Evolutionary conservation across 371 early-diverging fungal species (phyloP).

Genomic region (Mucor mucedo): DNA sequence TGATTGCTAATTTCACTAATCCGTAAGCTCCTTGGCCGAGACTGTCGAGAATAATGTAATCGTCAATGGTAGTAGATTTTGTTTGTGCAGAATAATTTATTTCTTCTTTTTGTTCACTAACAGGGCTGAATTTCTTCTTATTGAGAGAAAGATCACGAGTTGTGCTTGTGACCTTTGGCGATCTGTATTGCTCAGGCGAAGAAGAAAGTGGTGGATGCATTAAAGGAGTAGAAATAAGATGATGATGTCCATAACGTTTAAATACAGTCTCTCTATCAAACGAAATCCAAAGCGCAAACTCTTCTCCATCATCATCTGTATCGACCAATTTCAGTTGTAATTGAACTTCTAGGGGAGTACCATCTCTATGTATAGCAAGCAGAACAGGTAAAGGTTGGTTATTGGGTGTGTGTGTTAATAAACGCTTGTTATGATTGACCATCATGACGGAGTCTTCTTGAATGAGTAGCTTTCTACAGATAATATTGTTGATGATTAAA

Average conservation of each 20-base stretch:
- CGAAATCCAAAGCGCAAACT: slow-evolving; percentile 72
- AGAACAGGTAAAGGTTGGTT: slow-evolving; percentile 55
- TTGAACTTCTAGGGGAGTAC: slow-evolving; percentile 63
- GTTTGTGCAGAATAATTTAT: slow-evolving; percentile 53
- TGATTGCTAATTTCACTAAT: slow-evolving; percentile 65
- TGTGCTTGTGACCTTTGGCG: slow-evolving; percentile 21
- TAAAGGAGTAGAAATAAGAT: slow-evolving; percentile 14
- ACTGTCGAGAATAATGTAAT: slow-evolving; percentile 64
- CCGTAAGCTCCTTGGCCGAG: slow-evolving; percentile 82
- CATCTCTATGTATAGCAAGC: slow-evolving; percentile 69
- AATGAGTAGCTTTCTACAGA: slow-evolving; percentile 38
- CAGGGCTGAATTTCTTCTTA: background rate
- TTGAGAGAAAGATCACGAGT: slow-evolving; percentile 7
- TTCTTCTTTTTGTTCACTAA: slow-evolving; percentile 10
- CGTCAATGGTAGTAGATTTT: slow-evolving; percentile 52
- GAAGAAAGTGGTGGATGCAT: background rate
- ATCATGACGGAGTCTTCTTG: background rate
- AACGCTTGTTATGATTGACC: slow-evolving; percentile 16
- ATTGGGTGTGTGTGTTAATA: slow-evolving; percentile 40
- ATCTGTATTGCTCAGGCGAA: slow-evolving; percentile 1
- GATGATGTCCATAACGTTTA: slow-evolving; percentile 45
- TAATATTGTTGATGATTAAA: slow-evolving; percentile 42
- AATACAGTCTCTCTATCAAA: slow-evolving; percentile 67
- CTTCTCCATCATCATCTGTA: slow-evolving; percentile 40
- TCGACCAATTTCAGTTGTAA: slow-evolving; percentile 64